Evolutionary conservation across 371 early-diverging fungal genomes (phyloP).

Genomic region (Apophysomyces variabilis): DNA sequence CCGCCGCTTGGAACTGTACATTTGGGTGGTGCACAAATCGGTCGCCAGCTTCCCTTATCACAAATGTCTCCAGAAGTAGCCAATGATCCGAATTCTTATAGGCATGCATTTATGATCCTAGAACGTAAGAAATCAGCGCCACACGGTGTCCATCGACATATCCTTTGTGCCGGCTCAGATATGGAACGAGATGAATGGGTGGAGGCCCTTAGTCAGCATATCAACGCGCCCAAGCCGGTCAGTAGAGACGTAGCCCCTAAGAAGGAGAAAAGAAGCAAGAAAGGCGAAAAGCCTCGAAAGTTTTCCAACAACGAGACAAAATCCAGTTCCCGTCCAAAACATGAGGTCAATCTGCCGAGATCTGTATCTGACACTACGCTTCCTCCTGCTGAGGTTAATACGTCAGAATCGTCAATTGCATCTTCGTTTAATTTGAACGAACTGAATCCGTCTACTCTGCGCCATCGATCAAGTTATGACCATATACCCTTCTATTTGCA

Average conservation of each 20-base stretch:
- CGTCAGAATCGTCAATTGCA: constrained; percentile 1
- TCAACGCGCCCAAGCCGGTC: constrained; percentile 13
- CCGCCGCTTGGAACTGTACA: constrained; percentile 53
- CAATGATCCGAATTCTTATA: constrained; percentile 50
- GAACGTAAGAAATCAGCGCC: constrained; percentile 65
- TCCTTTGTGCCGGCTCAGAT: constrained; percentile 87
- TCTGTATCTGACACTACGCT: constrained; percentile 31
- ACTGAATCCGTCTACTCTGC: constrained; percentile 16
- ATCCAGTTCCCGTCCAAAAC: neutral
- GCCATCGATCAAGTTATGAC: constrained; percentile 28
- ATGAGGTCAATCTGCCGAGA: constrained; percentile 18
- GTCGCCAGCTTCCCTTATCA: constrained; percentile 44
- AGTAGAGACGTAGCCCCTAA: neutral
- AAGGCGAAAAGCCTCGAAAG: neutral
- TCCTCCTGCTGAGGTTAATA: constrained; percentile 7
- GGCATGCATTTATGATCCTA: constrained; percentile 75
- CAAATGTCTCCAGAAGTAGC: constrained; percentile 14
- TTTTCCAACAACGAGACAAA: neutral
- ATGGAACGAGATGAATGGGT: constrained; percentile 89
- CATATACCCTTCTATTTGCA: constrained; percentile 12
- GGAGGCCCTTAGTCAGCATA: constrained; percentile 53
- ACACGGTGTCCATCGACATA: constrained; percentile 65
- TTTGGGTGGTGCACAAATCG: constrained; percentile 54
- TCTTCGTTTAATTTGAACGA: neutral
- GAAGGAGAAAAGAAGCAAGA: constrained; percentile 9